Percentiles rank a stretch among this genome's conserved stretches.
Conservation (phyloP, 495 filamentous ascomycete species). For the Zalerion maritima region DNA sequence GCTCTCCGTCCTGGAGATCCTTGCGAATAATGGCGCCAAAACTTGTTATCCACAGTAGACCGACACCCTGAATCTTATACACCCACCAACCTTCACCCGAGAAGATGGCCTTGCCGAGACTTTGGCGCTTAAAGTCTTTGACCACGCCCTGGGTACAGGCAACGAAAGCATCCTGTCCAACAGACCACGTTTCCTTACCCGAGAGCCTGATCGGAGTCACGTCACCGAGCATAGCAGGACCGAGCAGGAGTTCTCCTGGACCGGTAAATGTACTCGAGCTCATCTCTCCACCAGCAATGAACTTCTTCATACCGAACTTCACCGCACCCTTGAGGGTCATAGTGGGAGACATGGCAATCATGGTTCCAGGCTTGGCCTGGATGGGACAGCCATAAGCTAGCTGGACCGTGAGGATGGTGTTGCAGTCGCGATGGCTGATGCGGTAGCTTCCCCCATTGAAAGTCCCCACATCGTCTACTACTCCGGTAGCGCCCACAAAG, state of each 20-base stretch:
- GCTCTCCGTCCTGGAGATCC: conserved; percentile 66
- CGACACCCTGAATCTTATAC: conserved; percentile 67
- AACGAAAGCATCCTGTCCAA: conserved; percentile 69
- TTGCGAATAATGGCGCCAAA: conserved; percentile 93
- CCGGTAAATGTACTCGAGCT: conserved; percentile 69
- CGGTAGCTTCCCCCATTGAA: conserved; percentile 94
- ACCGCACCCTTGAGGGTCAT: conserved; percentile 67
- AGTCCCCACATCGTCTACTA: conserved; percentile 70
- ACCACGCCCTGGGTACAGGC: conserved; percentile 61
- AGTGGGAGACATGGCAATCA: conserved; percentile 90
- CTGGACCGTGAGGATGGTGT: conserved; percentile 79
- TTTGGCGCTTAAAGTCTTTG: conserved; percentile 75
- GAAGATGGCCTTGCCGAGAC: conserved; percentile 85
- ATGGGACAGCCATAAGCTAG: conserved; percentile 81
- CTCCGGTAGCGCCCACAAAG: conserved; percentile 45
- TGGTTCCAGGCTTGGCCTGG: conserved; percentile 67
- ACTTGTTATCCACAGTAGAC: conserved; percentile 76
- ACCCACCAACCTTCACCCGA: conserved; percentile 86
- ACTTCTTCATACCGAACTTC: conserved; percentile 74
- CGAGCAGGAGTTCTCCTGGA: conserved; percentile 79
- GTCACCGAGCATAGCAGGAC: conserved; percentile 68
- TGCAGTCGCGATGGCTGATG: conserved; percentile 83
- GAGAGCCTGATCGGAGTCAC: conserved; percentile 63
- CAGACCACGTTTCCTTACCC: conserved; percentile 59
- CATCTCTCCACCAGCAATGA: conserved; percentile 71